phyloP scores from a whole-genome alignment of 176 grass and related monocot species.

The Luzula sylvatica region DNA sequence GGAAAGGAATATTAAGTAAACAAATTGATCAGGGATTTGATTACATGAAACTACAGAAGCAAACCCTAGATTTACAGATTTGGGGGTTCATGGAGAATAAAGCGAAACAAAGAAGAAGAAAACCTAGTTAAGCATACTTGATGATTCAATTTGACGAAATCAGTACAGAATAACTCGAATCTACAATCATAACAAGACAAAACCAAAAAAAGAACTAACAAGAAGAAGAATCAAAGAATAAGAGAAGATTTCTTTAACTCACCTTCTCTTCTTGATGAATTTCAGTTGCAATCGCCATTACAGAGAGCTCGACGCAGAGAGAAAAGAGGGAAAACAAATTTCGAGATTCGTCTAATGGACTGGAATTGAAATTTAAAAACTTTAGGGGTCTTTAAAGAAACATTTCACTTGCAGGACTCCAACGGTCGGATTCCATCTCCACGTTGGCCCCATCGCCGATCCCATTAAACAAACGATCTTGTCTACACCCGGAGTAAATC shows the following conservation, averaged over 20 bases:
- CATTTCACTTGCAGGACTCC: neutral
- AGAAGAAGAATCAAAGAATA: neutral
- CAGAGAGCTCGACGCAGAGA: slow-evolving; percentile 7
- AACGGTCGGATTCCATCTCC: slow-evolving; percentile 17
- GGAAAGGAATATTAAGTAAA: slow-evolving; percentile 5
- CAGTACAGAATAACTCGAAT: neutral
- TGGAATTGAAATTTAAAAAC: slow-evolving; percentile 7
- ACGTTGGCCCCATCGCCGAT: neutral
- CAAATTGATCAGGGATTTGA: too few species aligned
- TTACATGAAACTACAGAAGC: too few species aligned
- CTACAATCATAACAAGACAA: neutral
- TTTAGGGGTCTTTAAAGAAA: slow-evolving; percentile 5
- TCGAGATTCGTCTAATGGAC: neutral
- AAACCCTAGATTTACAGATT: slow-evolving; percentile 14
- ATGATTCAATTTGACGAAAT: neutral
- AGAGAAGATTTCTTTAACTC: neutral
- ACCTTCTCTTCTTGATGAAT: slow-evolving; percentile 56
- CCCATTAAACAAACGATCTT: neutral
- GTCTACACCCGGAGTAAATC: neutral
- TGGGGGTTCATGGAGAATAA: neutral
- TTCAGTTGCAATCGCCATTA: slow-evolving; percentile 64
- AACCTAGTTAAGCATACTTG: neutral
- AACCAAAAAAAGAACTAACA: neutral
- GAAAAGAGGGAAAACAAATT: neutral
- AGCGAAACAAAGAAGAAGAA: neutral